Evolutionary conservation across 2,329 filamentous ascomycete genomes (phyloP).

Genomic region (Stenocarpella maydis): DNA sequence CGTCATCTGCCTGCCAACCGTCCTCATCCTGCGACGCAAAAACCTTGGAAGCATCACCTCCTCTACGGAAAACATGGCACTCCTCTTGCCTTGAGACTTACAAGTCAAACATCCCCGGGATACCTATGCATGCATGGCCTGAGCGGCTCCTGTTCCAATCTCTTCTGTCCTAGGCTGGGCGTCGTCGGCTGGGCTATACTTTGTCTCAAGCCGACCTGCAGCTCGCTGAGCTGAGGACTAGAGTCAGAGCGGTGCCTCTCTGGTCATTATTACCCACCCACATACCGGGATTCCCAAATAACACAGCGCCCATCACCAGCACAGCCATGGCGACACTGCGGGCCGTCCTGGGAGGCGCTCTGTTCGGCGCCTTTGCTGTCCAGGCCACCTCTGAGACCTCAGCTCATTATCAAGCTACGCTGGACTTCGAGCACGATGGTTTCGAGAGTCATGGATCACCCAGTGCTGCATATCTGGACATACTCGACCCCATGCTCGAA

Average conservation of each 20-base stretch:
- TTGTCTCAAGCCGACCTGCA: conserved; percentile 7
- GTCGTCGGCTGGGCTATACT: background rate
- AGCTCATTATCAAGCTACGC: background rate
- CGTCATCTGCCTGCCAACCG: conserved; percentile 17
- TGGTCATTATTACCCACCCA: background rate
- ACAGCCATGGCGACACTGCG: conserved; percentile 10
- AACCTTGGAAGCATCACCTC: background rate
- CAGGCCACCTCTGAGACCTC: background rate
- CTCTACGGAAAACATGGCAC: conserved; percentile 8
- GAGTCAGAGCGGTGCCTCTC: background rate
- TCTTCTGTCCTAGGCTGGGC: background rate
- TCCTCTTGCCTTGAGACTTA: background rate
- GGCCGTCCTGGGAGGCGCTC: background rate
- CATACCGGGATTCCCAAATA: background rate
- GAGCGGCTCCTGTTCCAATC: background rate
- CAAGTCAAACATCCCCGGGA: background rate
- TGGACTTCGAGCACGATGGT: conserved; percentile 1
- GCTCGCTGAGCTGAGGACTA: background rate
- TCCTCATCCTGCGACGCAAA: background rate
- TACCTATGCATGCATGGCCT: conserved; percentile 15
- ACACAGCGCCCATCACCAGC: background rate
- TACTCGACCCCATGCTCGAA: conserved; percentile 60
- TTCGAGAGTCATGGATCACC: background rate
- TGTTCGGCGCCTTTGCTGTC: conserved; percentile 14
- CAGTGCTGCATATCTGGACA: conserved; percentile 26